Conservation (phyloP, 129 eudicot genomes). For the Deinandra increscens region DNA sequence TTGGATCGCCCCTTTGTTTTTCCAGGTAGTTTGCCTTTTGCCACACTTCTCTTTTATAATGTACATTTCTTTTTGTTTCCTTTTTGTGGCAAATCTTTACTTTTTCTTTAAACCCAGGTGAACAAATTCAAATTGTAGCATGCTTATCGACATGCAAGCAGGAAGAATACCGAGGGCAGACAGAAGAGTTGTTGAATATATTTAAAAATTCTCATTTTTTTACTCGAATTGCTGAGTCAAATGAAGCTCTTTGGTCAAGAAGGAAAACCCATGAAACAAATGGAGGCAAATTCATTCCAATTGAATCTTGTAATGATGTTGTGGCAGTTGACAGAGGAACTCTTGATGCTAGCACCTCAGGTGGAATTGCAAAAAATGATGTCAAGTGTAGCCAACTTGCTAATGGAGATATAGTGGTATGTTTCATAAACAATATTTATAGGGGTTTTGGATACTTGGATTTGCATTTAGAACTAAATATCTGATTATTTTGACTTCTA, state of each 20-base stretch:
- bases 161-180: slow-evolving; percentile 61
- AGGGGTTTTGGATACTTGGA: neutral
- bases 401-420: slow-evolving; percentile 96
- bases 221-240: slow-evolving; percentile 70
- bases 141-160: slow-evolving; percentile 65
- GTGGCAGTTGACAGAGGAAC: slow-evolving; percentile 60
- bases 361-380: slow-evolving; percentile 81
- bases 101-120: slow-evolving; percentile 46
- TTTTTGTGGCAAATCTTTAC: slow-evolving; percentile 13
- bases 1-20: slow-evolving; percentile 84
- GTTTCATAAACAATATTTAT: slow-evolving; percentile 31
- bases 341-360: slow-evolving; percentile 75
- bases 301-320: slow-evolving; percentile 35
- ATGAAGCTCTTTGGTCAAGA: slow-evolving; percentile 81
- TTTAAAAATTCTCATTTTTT: slow-evolving; percentile 77
- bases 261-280: slow-evolving; percentile 41
- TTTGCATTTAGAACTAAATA: neutral
- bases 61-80: neutral
- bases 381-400: slow-evolving; percentile 65
- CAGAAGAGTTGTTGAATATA: slow-evolving; percentile 53
- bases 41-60: neutral
- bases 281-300: slow-evolving; percentile 36
- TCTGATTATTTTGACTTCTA: neutral
- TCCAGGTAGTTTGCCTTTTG: slow-evolving; percentile 52
- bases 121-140: slow-evolving; percentile 72